phyloP scores from a whole-genome alignment of 495 filamentous ascomycete species.

The Recurvomyces mirabilis region DNA sequence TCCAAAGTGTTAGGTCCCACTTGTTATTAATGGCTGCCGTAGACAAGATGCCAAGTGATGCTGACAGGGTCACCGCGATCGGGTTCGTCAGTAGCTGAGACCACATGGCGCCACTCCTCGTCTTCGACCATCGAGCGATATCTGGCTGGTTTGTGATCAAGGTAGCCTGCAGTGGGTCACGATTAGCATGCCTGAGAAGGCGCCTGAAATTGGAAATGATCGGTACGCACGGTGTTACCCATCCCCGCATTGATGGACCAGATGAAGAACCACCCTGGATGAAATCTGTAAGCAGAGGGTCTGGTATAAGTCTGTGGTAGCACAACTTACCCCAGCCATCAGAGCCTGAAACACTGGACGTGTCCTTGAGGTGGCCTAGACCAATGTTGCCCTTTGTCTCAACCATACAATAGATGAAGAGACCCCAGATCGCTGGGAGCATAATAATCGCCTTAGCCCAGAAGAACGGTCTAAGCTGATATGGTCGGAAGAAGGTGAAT shows the following conservation, averaged over 20 bases:
- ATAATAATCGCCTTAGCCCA: constrained; percentile 40
- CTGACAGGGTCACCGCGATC: constrained; percentile 32
- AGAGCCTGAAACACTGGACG: background rate
- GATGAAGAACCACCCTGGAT: constrained; percentile 31
- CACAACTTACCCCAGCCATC: constrained; percentile 18
- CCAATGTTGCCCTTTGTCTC: constrained; percentile 33
- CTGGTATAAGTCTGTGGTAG: background rate
- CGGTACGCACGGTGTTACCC: too few relatives aligned
- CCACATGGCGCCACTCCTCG: constrained; percentile 30
- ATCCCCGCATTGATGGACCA: constrained; percentile 34
- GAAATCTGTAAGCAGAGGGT: background rate
- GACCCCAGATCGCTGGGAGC: constrained; percentile 24
- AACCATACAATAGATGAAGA: constrained; percentile 34
- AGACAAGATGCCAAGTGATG: constrained; percentile 34
- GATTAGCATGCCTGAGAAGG: too few relatives aligned
- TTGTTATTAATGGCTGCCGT: constrained; percentile 34
- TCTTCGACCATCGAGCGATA: constrained; percentile 32
- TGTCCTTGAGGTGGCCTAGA: constrained; percentile 11
- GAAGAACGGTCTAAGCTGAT: constrained; percentile 47
- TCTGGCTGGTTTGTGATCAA: constrained; percentile 38
- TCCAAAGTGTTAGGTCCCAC: constrained; percentile 32
- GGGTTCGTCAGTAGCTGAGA: constrained; percentile 33
- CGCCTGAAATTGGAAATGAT: too few relatives aligned
- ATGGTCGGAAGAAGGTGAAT: constrained; percentile 45
- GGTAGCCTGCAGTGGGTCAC: constrained; percentile 22